Evolutionary conservation across 108 stramenopile species (phyloP).

Genomic region (Bacterosira constricta): DNA sequence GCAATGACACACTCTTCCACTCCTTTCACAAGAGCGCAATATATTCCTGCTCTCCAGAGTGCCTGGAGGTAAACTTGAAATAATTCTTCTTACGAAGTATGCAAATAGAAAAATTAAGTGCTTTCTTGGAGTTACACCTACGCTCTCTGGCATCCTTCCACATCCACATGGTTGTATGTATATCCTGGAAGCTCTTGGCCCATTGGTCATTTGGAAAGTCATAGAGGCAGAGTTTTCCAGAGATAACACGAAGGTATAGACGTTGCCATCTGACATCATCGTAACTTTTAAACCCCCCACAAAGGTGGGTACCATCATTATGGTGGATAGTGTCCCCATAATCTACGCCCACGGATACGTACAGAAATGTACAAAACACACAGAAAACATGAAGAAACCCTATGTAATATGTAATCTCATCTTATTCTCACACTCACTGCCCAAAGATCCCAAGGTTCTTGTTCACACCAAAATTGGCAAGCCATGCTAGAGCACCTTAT

Average conservation of each 20-base stretch:
- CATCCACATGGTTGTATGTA: background rate
- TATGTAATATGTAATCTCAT: no score
- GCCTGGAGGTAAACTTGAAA: background rate
- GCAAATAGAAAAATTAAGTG: background rate
- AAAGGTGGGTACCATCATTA: slow-evolving; percentile 3
- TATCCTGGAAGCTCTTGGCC: background rate
- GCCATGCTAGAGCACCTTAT: no score
- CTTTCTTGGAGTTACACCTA: slow-evolving; percentile 1
- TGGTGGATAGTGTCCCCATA: slow-evolving; percentile 10
- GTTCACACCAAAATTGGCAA: no score
- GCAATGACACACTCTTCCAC: background rate
- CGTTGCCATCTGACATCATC: slow-evolving; percentile 5
- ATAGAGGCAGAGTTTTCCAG: background rate
- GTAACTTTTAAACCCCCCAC: background rate
- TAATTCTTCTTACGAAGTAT: background rate
- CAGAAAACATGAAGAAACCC: no score
- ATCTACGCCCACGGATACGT: no score
- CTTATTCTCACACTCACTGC: no score
- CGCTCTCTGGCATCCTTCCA: background rate
- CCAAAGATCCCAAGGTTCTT: no score
- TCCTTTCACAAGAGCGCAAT: background rate
- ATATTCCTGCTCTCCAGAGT: slow-evolving; percentile 10
- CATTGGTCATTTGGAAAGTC: background rate
- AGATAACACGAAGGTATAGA: background rate
- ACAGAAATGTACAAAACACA: no score